Conservation (phyloP, 2,329 filamentous ascomycete species). For the Neofusicoccum umdonicola region DNA sequence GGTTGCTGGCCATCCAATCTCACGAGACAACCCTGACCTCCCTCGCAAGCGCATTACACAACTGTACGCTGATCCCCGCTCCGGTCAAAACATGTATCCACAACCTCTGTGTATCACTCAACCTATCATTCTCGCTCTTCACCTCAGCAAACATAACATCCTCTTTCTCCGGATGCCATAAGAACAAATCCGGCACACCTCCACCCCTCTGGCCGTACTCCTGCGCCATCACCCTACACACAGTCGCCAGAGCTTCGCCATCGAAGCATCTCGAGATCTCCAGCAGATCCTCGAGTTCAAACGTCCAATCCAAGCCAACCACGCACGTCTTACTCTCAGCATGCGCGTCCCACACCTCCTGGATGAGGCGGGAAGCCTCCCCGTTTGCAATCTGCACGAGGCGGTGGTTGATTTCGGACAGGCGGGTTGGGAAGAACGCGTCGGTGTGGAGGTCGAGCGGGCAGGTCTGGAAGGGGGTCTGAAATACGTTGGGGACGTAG, state of each 20-base stretch:
- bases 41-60: conserved; percentile 65
- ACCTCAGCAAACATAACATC: conserved; percentile 67
- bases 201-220: conserved; percentile 85
- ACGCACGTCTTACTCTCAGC: conserved; percentile 73
- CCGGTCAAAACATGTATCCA: conserved; percentile 94
- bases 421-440: conserved; percentile 81
- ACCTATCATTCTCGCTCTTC: conserved; percentile 71
- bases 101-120: conserved; percentile 92
- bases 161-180: conserved; percentile 64
- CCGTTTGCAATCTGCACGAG: conserved; percentile 87
- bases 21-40: conserved; percentile 42
- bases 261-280: conserved; percentile 78
- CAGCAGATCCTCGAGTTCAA: conserved; percentile 71
- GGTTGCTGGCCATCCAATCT: too few relatives aligned
- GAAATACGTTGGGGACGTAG: conserved; percentile 94
- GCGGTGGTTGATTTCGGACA: conserved; percentile 83
- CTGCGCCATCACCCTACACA: conserved; percentile 93
- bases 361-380: conserved; percentile 64
- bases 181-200: conserved; percentile 86
- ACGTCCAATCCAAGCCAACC: conserved; percentile 91
- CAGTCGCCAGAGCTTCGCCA: conserved; percentile 73
- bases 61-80: conserved; percentile 80
- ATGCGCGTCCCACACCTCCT: conserved; percentile 66
- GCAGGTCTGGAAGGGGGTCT: conserved; percentile 91
- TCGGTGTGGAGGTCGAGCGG: conserved; percentile 92